Evolutionary conservation across 164 flowering plant genomes (phyloP), one percentile per base, ranked within the genome.

Genomic region (Kingdonia uniflora): DNA sequence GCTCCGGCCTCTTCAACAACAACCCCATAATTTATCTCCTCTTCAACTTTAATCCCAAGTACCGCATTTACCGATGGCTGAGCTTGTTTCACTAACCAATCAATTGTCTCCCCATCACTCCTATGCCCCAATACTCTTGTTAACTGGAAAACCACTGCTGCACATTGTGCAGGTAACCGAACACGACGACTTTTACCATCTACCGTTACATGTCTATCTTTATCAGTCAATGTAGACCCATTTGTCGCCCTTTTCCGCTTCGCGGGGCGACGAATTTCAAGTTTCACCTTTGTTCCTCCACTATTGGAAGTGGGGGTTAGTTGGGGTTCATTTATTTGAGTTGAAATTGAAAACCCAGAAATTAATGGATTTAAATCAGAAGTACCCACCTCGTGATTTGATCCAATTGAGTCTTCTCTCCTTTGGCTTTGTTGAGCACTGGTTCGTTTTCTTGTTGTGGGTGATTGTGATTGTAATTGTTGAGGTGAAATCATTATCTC

Each of bases 81-180:
- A 0, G 91, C 88, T 38, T 86, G 91, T 51, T 80, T 85, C 5
- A 85, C 51, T 13, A 85, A 69, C 95, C 95, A 84, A 61, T 77
- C 85, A 13, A 84, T 76, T 5, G 91, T 84, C 57, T 84, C 91
- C 0, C 87, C 91, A 52, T 85, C 95, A 25, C 87, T 78, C 51
- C 77, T 80, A 52, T 82, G 80, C 13, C 85, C 83, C 52, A 85
- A 59, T 53, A 76, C 87, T 22, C 78, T 56, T 0, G 89, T 85
- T 60, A 85, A 45, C 42, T 82, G 95, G 39, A 85, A 85, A 33
- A 85, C 88, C 58, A 85, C 64, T 13, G 89, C 89, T 0, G 91
- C 87, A 44, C 87, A 83, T 0, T 78, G 59, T 3, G 87, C 90
- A 52, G 95, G 95, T 82, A 86, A 78, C 47, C 90, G 70, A 51